Evolutionary conservation across 805 yeast species (phyloP), one percentile per base, ranked within the genome.

Genomic region (Saccharomyces kudriavzevii): DNA sequence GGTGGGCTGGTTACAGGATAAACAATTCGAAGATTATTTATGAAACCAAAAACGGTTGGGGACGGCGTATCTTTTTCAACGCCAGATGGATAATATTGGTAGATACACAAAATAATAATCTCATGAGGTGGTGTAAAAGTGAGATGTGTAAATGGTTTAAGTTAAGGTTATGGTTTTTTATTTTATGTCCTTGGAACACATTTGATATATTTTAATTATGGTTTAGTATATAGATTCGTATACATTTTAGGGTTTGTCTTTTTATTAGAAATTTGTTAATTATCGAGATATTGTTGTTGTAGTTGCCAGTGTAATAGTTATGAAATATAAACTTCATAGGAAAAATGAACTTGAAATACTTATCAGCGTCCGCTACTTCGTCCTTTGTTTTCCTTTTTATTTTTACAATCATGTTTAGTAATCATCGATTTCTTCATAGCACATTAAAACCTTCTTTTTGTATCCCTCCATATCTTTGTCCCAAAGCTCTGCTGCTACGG

Each of bases 1-100:
- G 66, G 92, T 87, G 50, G 97, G 97, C 46, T 88, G 97, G 91
- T 82, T 91, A 60, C 78, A 87, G 10, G 96, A 91, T 68, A 70
- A 73, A 20, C 80, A 83, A 69, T 89, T 89, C 68, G 68, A 67
- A 49, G 73, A 74, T 64, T 78, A 27, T 5, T 22, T 40, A 25
- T 10, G 24, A 35, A 11, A n/a, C n/a, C n/a, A 31, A 31, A 31
- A 14, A 14, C 5, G 43, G 22, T 35, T 35, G 10, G 11, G 9
- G 9, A 35, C 10, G 9, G 24, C 11, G 24, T 35, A 35, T 35
- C 24, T 17, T 30, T 17, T 35, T 35, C 43, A 35, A 17, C 13
- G 22, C 17, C 17, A 35, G 17, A 17, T 17, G 43, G 24, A 24
- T 17, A 35, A 35, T 17, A 17, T 17, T 35, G 22, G 17, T 8